Percentiles rank a stretch among this genome's conserved stretches.
Conservation (phyloP, 2,329 filamentous ascomycete species). For the Colletotrichum sp. region DNA sequence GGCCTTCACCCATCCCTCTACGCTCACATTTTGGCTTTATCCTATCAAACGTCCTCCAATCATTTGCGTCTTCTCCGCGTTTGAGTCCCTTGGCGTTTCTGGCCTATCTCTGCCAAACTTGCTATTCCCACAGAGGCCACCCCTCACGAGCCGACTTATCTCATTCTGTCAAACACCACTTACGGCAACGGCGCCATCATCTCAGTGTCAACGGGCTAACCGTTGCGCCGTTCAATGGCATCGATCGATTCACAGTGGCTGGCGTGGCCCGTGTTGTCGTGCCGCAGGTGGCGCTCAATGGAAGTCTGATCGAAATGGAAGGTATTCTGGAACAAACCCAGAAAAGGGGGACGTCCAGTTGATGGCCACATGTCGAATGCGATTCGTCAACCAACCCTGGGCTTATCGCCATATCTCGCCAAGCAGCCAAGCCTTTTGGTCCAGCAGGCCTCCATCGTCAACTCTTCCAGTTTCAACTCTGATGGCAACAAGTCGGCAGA, state of each 20-base stretch:
- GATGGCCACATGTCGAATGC: background rate
- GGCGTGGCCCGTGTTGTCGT: background rate
- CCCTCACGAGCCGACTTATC: background rate
- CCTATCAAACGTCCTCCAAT: background rate
- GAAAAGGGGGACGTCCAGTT: background rate
- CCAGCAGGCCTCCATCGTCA: background rate
- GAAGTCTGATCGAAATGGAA: background rate
- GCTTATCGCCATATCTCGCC: conserved; percentile 10
- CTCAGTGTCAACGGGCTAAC: background rate
- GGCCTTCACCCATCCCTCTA: background rate
- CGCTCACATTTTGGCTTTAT: background rate
- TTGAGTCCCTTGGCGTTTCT: background rate
- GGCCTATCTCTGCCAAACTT: conserved; percentile 4
- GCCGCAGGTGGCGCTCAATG: background rate
- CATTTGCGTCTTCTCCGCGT: background rate
- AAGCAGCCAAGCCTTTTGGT: background rate
- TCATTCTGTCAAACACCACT: background rate
- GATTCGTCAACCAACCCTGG: conserved; percentile 8
- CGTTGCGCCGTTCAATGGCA: background rate
- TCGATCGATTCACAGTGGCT: background rate
- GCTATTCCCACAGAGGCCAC: background rate
- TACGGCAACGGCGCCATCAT: background rate
- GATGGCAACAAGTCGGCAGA: background rate
- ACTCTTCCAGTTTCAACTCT: background rate
- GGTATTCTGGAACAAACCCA: background rate